These are phyloP conservation scores for Phytopythium chamaehyphon DNA, from an alignment of 352 stramenopile genomes.

Conservation along the genomic window DNA sequence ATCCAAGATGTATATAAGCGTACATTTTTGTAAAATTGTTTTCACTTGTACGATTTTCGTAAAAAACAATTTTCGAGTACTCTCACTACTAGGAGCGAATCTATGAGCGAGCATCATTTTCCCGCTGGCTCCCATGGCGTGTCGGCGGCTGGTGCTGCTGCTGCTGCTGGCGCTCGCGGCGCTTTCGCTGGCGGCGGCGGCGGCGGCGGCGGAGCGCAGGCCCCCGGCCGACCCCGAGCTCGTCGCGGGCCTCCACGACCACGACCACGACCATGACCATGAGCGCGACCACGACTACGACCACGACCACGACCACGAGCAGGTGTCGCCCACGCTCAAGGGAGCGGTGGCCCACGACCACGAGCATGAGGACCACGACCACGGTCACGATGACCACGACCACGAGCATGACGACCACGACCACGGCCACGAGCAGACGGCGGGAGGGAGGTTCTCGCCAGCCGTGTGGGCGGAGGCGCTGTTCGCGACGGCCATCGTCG, in stretches of 20 bases:
- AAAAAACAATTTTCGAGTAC: too few relatives aligned
- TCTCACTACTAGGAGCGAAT: too few relatives aligned
- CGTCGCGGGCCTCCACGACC: too few relatives aligned
- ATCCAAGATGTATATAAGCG: too few relatives aligned
- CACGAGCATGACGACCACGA: slow-evolving; percentile 18
- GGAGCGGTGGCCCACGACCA: slow-evolving; percentile 5
- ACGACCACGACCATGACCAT: slow-evolving; percentile 5
- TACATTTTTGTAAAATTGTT: too few relatives aligned
- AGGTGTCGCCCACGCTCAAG: slow-evolving; percentile 9
- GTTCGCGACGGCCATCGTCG: slow-evolving; percentile 68
- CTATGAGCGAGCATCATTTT: too few relatives aligned
- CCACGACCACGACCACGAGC: slow-evolving; percentile 21
- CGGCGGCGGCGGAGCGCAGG: not conserved
- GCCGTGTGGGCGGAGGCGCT: slow-evolving; percentile 60
- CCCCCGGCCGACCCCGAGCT: slow-evolving; percentile 3
- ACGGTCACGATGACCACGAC: slow-evolving; percentile 11
- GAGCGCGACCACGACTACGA: slow-evolving; percentile 10
- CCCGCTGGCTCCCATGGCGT: too few relatives aligned
- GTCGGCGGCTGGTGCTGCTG: not conserved
- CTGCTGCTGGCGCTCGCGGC: slow-evolving; percentile 3
- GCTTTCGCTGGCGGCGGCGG: slow-evolving; percentile 1
- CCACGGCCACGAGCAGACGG: not conserved
- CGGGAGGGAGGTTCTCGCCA: slow-evolving; percentile 27
- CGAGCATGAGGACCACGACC: slow-evolving; percentile 12
- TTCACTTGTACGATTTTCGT: too few relatives aligned